Conservation (phyloP, 148 eudicot genomes). For the Chenopodium suecicum region DNA sequence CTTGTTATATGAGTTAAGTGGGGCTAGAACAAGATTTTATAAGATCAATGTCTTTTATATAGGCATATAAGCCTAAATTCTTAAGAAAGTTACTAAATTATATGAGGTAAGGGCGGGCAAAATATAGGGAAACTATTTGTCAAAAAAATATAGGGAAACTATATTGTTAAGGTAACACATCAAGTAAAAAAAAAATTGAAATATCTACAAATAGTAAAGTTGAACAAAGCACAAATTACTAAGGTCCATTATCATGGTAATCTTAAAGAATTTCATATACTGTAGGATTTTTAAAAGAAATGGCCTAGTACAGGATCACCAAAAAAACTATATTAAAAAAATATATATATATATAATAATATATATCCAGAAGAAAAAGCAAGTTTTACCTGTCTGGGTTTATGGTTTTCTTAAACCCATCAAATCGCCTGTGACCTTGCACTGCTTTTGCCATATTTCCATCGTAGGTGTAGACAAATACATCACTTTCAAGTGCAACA, state of each 20-base stretch:
- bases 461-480: conserved; percentile 87
- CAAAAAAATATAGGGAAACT: no score
- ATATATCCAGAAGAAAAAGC: not conserved
- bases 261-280: not conserved
- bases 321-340: no score
- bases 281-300: not conserved
- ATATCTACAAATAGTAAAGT: no score
- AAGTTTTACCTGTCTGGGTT: conserved; percentile 77
- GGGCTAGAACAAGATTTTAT: not conserved
- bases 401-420: conserved; percentile 83
- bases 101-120: not conserved
- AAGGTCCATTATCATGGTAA: not conserved
- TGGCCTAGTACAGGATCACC: not conserved
- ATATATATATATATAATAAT: no score
- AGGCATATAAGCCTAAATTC: not conserved
- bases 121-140: not conserved
- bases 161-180: not conserved
- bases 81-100: not conserved
- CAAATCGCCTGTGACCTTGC: conserved; percentile 93
- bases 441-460: conserved; percentile 99
- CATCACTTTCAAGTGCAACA: conserved; percentile 90
- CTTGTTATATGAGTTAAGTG: not conserved
- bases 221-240: no score
- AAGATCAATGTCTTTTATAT: not conserved
- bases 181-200: not conserved